A percentile compares a stretch with the other conserved stretches of the same genome.
Evolutionary conservation across 2,329 filamentous ascomycete species (phyloP).

Genomic region (Hypocrella siamensis): DNA sequence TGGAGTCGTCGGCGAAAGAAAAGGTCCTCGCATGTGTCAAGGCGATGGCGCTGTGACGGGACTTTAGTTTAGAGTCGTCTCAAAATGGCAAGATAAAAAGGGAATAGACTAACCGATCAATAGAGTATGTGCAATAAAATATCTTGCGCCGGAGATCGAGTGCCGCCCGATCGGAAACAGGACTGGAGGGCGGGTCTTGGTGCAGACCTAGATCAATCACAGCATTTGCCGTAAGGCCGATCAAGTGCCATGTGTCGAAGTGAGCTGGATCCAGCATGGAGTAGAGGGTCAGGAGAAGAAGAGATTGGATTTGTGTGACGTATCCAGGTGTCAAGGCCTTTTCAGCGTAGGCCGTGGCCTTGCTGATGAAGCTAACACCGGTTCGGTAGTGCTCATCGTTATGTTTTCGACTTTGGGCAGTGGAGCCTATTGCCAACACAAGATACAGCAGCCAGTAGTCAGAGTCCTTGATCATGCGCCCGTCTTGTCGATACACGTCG

Average conservation of each 20-base stretch:
- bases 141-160: constrained; percentile 68
- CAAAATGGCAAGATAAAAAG: not conserved
- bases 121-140: constrained; percentile 79
- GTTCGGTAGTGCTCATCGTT: constrained; percentile 47
- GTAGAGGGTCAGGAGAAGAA: constrained; percentile 77
- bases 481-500: constrained; percentile 60
- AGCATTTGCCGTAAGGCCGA: constrained; percentile 77
- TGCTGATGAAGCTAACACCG: constrained; percentile 39
- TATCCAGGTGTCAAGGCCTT: constrained; percentile 75
- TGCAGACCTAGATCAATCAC: constrained; percentile 84
- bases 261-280: constrained; percentile 79
- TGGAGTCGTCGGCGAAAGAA: constrained; percentile 82
- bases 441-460: constrained; percentile 83
- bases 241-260: constrained; percentile 87
- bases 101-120: constrained; percentile 52
- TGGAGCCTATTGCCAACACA: constrained; percentile 71
- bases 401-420: constrained; percentile 53
- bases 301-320: constrained; percentile 70
- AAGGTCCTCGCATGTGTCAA: constrained; percentile 79
- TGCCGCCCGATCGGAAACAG: constrained; percentile 49
- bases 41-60: constrained; percentile 73
- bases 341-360: constrained; percentile 64
- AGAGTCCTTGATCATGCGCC: constrained; percentile 44
- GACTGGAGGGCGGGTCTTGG: constrained; percentile 67
- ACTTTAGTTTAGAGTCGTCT: not conserved